Evolutionary conservation across 2,329 filamentous ascomycete species (phyloP), one percentile per base, ranked within the genome.

Genomic region (Colletotrichum camelliae): DNA sequence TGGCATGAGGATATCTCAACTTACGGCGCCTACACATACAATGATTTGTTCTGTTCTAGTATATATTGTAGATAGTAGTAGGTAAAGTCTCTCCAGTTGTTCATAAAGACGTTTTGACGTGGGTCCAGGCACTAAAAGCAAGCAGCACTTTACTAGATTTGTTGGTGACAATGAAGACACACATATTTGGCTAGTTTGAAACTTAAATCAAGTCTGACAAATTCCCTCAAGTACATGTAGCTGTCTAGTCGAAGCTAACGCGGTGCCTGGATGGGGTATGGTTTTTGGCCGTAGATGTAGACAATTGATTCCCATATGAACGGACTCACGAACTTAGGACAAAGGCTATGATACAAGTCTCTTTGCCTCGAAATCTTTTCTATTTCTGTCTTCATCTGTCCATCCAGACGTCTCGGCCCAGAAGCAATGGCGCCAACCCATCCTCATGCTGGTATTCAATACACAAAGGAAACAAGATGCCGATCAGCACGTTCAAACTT

Each of bases 371-470:
- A 16, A 29, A 18, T 58, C 16, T 58, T 24, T 18, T 21, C 31
- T 58, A 48, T 27, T n/a, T 29, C 16, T 16, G 16, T 7, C 24
- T 16, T 66, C 48, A 12, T 16, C 24, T 43, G 21, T n/a, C 43
- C 43, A 12, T 60, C 21, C 31, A 37, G 18, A 57, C 21, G 33
- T 43, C n/a, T 69, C 37, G 24, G 33, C 21, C 39, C n/a, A 70
- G 35, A 13, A 48, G 18, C 27, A 35, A 27, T 61, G 43, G 27
- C 55, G 33, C 70, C 55, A 62, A 55, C 33, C 57, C 67, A 21
- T 61, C n/a, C 58, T 27, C 33, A 24, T 64, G 57, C 21, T 75
- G 74, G 70, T 76, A 76, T 74, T 76, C 57, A 76, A 74, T 65
- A 65, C 70, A 76, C 65, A 68, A 68, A 31, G 57, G 43, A 73